Evolutionary conservation across 495 filamentous ascomycete genomes (phyloP), one percentile per base, ranked within the genome.

Genomic region (Lasiosphaeriaceae sp.): DNA sequence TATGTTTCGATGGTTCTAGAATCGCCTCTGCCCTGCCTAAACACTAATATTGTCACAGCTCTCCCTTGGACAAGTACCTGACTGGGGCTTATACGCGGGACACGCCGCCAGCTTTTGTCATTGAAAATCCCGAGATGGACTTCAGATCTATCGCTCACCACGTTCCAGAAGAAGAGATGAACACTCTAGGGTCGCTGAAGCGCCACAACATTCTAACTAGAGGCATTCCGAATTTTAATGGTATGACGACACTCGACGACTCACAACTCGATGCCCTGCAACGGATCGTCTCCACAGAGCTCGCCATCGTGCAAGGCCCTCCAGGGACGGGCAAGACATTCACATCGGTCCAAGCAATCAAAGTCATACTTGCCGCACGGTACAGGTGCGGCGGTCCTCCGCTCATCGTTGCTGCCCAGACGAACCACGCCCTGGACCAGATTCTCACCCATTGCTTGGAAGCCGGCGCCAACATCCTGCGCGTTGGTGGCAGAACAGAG

Each of bases 401-500:
- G 2, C 85, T 96, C 34, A 77, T 96, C 21, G 74, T 96, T 6
- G 79, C 90, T 0, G 89, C 90, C 22, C 89, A 97, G 60, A 97
- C 93, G 2, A 98, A 98, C 57, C 92, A 98, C 70, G 93, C 94
- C 0, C 70, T 97, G 0, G 93, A 97, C 61, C 94, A 96, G 63
- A 71, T 97, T 1, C 76, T 98, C 14, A 73, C 72, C 3, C 83
- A 87, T 47, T 72, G 96, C 20, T 76, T 87, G 1, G 55, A 73
- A 2, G 85, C 86, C 50, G 89, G 89, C 50, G 72, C 75, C 1
- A 77, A 85, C 4, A 86, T 92, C 52, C 74, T 93, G 41, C 88
- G 93, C 7, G 73, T 97, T 17, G 93, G 93, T n/a, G 83, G 85
- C 6, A 80, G 90, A n/a, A 86, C 79, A 6, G 66, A 79, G 37